Evolutionary conservation across 1,284 basidiomycete genomes (phyloP), one percentile per base, ranked within the genome.

Genomic region (Moniliophthora roreri): DNA sequence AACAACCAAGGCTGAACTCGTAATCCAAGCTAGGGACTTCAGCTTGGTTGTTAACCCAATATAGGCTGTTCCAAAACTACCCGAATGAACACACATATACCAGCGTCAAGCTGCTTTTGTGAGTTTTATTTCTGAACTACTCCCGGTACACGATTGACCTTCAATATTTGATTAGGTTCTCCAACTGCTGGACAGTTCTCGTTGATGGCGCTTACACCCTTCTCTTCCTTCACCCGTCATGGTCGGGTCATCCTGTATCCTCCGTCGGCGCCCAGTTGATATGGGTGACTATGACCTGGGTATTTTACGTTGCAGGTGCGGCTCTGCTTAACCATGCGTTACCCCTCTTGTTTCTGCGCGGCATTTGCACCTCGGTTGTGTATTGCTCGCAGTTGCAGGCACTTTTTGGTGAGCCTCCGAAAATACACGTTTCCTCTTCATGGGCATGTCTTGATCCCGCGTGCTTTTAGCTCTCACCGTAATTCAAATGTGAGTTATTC

Each of bases 31-130:
- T 78, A 18, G 79, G 80, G 4, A 66, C 79, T 32, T 66, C 77
- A 40, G 76, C 72, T 54, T 85, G 83, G 82, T 66, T 85, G 40
- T 61, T 83, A 26, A 63, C 80, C 6, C 80, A 83, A 61, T 84
- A 78, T 62, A 66, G 67, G 34, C 74, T 74, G 62, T 74, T 77
- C 51, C 59, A 70, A 48, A 80, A 80, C 40, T 77, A 74, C 53
- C 80, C 83, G 2, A 75, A 74, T 57, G 13, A 63, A 4, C 64
- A 66, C 24, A 69, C 70, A 18, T 70, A 70, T 24, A 72, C 62
- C 6, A 78, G 72, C 0, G 69, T 76, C 36, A 67, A 69, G 20
- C 66, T 82, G 26, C 62, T 80, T 13, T 58, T 84, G 82, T 82
- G 57, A 52, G 76, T 35, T 44, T n/a, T 46, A 20, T 32, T 35